These are phyloP conservation scores for Viola pubescens DNA, from an alignment of 441 rosid genomes.

Conservation along the genomic window DNA sequence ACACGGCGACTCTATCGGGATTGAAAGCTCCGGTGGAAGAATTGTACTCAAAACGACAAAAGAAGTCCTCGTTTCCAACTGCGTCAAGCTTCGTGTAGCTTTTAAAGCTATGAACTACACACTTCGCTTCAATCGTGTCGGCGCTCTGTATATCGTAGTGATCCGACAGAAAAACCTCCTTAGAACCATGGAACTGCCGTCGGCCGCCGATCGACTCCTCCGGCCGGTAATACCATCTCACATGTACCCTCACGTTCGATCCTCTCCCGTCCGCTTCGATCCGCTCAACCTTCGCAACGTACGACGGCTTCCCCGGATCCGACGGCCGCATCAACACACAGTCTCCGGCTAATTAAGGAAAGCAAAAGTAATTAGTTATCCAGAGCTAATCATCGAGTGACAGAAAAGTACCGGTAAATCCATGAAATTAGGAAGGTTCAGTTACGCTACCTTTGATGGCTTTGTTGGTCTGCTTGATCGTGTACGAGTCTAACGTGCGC, in stretches of 20 bases:
- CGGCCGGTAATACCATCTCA: conserved; percentile 95
- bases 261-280: conserved; percentile 83
- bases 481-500: conserved; percentile 62
- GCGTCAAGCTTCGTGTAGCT: conserved; percentile 79
- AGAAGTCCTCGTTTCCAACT: conserved; percentile 90
- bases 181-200: conserved; percentile 88
- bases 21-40: conserved; percentile 72
- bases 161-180: conserved; percentile 86
- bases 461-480: conserved; percentile 63
- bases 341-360: conserved; percentile 51
- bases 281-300: conserved; percentile 83
- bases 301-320: conserved; percentile 73
- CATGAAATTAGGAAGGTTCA: too few relatives aligned
- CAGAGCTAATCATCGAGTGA: background rate
- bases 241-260: conserved; percentile 58
- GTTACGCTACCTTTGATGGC: conserved; percentile 47
- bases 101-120: conserved; percentile 80
- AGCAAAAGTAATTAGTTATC: background rate
- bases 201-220: conserved; percentile 97
- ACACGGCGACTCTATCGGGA: conserved; percentile 98
- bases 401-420: background rate
- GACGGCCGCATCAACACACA: conserved; percentile 90
- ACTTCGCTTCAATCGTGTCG: conserved; percentile 86
- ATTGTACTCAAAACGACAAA: conserved; percentile 94
- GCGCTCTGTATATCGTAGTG: conserved; percentile 84